Percentiles rank a stretch among this genome's conserved stretches.
These are phyloP conservation scores for Aspergillus japonicus DNA, from an alignment of 2,329 filamentous ascomycete genomes.

Conservation along the genomic window DNA sequence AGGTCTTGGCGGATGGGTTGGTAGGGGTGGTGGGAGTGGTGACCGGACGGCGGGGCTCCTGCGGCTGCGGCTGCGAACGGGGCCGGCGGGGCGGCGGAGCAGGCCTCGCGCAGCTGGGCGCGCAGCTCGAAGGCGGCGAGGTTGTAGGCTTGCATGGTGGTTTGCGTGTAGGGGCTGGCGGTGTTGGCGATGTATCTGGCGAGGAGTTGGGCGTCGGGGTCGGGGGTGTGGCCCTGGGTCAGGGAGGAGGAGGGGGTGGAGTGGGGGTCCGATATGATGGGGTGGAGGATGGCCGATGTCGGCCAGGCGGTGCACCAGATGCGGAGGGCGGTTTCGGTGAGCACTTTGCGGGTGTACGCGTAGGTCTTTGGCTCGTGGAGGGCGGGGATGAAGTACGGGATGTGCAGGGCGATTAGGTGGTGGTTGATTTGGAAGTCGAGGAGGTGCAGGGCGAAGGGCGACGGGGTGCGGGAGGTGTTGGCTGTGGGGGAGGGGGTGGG, in stretches of 20 bases:
- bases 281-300: conserved; percentile 27
- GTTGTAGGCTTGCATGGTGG: not conserved
- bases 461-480: not conserved
- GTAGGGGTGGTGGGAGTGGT: not conserved
- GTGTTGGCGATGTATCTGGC: conserved; percentile 13
- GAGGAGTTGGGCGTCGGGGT: too few relatives aligned
- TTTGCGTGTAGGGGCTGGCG: not conserved
- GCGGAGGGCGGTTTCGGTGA: conserved; percentile 51
- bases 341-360: conserved; percentile 52
- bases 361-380: conserved; percentile 23
- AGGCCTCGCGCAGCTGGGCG: conserved; percentile 25
- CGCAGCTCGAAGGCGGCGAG: conserved; percentile 27
- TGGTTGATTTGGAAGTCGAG: conserved; percentile 31
- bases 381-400: conserved; percentile 26
- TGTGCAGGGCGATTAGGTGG: conserved; percentile 31
- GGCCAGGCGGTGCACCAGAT: conserved; percentile 46
- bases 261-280: conserved; percentile 40
- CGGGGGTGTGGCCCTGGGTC: too few relatives aligned
- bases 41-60: too few relatives aligned
- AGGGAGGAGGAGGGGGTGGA: conserved; percentile 23
- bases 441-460: conserved; percentile 19
- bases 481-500: not conserved
- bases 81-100: too few relatives aligned
- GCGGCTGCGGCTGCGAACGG: conserved; percentile 16
- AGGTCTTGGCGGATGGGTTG: conserved; percentile 28